A percentile compares a stretch with the other conserved stretches of the same genome.
Evolutionary conservation across 2,329 filamentous ascomycete species (phyloP).

Genomic region (Monosporascus sp.): DNA sequence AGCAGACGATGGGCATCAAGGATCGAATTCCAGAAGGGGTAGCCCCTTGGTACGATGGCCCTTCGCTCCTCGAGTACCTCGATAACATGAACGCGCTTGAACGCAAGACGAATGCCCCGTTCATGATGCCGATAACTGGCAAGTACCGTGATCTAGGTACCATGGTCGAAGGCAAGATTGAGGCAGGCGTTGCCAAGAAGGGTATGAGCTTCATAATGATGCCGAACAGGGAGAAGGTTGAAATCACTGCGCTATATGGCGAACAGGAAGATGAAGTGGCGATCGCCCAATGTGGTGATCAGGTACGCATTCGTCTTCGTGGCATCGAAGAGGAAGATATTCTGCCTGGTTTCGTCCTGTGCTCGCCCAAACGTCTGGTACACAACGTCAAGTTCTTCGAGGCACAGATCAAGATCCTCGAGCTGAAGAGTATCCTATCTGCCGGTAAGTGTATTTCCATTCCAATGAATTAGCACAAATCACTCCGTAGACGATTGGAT

Average conservation of each 20-base stretch:
- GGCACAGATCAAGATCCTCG: constrained; percentile 91
- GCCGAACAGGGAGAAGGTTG: constrained; percentile 81
- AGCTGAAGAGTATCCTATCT: constrained; percentile 88
- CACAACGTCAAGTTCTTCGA: constrained; percentile 88
- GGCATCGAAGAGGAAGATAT: constrained; percentile 98
- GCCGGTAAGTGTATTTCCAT: constrained; percentile 42
- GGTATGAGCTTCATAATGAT: constrained; percentile 83
- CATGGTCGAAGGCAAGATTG: constrained; percentile 95
- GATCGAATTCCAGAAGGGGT: constrained; percentile 72
- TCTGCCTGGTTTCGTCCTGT: constrained; percentile 89
- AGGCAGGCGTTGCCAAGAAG: constrained; percentile 92
- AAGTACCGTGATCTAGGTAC: constrained; percentile 98
- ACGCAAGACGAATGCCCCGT: constrained; percentile 92
- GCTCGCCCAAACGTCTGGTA: constrained; percentile 87
- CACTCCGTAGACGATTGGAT: too few relatives aligned
- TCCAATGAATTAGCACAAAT: too few relatives aligned
- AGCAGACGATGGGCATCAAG: constrained; percentile 82
- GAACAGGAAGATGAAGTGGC: constrained; percentile 91
- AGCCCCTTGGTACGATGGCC: constrained; percentile 80
- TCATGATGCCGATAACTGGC: constrained; percentile 97
- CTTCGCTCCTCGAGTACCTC: constrained; percentile 91
- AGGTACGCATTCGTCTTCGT: constrained; percentile 85
- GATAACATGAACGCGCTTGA: constrained; percentile 89
- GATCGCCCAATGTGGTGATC: constrained; percentile 84
- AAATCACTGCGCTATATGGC: constrained; percentile 81